phyloP scores from a whole-genome alignment of 441 rosid genomes.

The Populus hybrid region DNA sequence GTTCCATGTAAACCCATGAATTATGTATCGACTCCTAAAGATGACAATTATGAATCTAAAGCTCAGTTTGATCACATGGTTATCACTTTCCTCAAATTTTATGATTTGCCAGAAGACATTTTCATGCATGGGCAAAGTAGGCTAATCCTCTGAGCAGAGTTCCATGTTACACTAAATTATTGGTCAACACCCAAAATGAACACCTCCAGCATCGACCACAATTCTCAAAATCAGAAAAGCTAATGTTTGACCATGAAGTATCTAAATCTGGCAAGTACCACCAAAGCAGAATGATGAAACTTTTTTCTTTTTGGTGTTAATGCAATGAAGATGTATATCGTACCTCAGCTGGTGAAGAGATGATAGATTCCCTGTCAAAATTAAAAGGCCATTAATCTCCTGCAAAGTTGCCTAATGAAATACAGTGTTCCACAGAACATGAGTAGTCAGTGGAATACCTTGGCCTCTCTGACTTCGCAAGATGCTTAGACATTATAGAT shows the following conservation, averaged over 20 bases:
- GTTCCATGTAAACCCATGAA: background rate
- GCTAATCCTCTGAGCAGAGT: background rate
- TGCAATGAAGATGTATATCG: background rate
- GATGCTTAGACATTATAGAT: constrained; percentile 72
- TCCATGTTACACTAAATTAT: background rate
- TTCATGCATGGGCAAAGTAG: background rate
- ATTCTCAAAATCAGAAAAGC: background rate
- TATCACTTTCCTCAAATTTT: background rate
- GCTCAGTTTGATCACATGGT: background rate
- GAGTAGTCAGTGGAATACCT: constrained; percentile 35
- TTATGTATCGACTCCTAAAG: background rate
- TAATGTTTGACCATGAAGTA: background rate
- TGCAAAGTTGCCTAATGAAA: background rate
- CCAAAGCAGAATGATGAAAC: background rate
- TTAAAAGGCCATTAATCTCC: constrained; percentile 20
- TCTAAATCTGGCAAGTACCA: background rate
- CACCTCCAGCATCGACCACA: background rate
- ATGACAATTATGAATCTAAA: background rate
- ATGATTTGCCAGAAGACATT: background rate
- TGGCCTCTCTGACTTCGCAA: constrained; percentile 64
- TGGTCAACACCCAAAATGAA: background rate
- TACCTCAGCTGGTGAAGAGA: constrained; percentile 47
- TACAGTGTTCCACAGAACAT: background rate
- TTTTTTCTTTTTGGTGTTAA: background rate
- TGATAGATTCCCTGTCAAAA: constrained; percentile 47